Evolutionary conservation across 2,329 filamentous ascomycete genomes (phyloP), one percentile per base, ranked within the genome.

Genomic region (Alternaria tenuissima): DNA sequence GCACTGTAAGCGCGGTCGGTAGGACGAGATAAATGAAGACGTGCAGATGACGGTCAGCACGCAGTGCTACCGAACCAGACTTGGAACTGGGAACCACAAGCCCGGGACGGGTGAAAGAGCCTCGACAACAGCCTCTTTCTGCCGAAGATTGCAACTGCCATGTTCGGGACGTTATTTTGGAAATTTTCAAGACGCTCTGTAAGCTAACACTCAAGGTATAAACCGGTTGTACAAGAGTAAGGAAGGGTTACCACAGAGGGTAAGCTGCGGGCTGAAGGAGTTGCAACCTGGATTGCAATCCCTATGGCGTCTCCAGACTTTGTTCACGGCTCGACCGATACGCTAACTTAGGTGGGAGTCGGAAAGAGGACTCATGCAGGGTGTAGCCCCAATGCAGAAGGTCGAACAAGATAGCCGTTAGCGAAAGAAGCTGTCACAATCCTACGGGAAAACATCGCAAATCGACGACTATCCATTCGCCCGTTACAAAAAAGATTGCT

Each of bases 21-120:
- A 63, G 51, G 42, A 65, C 63, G 59, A 49, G 61, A 61, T 58
- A 65, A 39, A 66, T 64, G 57, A 66, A 61, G 53, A 61, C 52
- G 48, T 57, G 60, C 60, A 72, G 68, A 71, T 76, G 72, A 76
- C 69, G 63, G 64, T 76, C 56, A 73, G 69, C 69, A 67, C 39
- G 69, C 64, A 59, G 69, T 75, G 68, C 61, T 63, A 74, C 72
- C 60, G 55, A 65, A 52, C 56, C 63, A 68, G 59, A 62, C 53
- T 48, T 53, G 64, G 65, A 63, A 56, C 48, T 43, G 59, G 52
- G 43, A 64, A 66, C 62, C 52, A 52, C 11, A 34, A 22, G 24
- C 52, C 60, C 43, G 66, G 63, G 46, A 57, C 49, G 14, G 24
- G 44, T 18, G 53, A 57, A 41, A n/a, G 43, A 56, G 42, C n/a